Conservation (phyloP, 2,329 filamentous ascomycete species). For the Catunica adiposa region DNA sequence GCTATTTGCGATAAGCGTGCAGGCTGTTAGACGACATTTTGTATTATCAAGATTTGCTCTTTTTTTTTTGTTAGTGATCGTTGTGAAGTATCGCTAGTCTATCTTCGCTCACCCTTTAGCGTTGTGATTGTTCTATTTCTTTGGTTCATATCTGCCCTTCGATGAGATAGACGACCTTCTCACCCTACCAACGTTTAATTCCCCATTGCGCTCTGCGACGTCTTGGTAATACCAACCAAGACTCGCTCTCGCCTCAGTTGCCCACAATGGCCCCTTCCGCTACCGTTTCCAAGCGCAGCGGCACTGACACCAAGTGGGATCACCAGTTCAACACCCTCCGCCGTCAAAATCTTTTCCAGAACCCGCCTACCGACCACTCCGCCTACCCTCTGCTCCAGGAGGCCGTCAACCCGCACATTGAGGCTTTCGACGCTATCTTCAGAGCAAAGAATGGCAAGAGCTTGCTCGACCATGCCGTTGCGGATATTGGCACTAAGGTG, state of each 20-base stretch:
- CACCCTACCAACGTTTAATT: neutral
- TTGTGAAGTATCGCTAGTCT: neutral
- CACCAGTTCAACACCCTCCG: constrained; percentile 73
- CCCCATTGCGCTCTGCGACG: neutral
- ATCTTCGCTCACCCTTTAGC: neutral
- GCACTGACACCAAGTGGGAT: constrained; percentile 59
- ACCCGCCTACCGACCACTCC: constrained; percentile 72
- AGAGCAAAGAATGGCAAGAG: constrained; percentile 8
- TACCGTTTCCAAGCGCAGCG: constrained; percentile 17
- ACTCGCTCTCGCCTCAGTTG: neutral
- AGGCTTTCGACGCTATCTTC: constrained; percentile 90
- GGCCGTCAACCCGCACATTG: constrained; percentile 81
- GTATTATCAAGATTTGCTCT: constrained; percentile 1
- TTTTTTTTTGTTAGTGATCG: constrained; percentile 1
- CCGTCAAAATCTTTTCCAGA: constrained; percentile 73
- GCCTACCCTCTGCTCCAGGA: constrained; percentile 75
- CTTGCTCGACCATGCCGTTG: constrained; percentile 54
- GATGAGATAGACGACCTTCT: neutral
- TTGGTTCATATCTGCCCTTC: neutral
- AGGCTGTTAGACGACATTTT: neutral
- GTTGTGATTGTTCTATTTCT: neutral
- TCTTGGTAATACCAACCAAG: constrained; percentile 7
- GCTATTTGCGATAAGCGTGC: neutral
- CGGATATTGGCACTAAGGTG: constrained; percentile 77
- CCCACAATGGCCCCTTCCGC: constrained; percentile 11